Base-by-base conservation (phyloP, 768 basidiomycete species). In the Baorangia bicolor region DNA sequence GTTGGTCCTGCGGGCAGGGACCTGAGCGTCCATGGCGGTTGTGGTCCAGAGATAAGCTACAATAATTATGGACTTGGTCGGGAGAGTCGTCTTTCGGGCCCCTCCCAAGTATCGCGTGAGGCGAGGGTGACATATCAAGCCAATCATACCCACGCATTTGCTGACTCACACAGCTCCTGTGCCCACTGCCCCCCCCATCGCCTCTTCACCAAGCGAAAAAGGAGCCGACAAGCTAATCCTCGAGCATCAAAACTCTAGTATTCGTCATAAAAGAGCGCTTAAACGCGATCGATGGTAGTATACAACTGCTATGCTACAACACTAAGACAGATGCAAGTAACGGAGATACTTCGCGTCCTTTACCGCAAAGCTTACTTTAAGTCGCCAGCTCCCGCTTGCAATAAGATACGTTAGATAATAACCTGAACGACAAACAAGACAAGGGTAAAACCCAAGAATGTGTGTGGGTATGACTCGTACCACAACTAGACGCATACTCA, bases 271-370 rank as follows among this genome's bases (percentile, higher is more conserved):
- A 51, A 4, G 33, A 42, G 14, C 49, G 57, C 14, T 51, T 20
- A 40, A 51, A 51, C 20, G 39, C 47, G 23, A 37, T 23, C 3
- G 31, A 51, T 46, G 39, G n/a, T 69, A 59, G 28, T 58, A 60
- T 65, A 69, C 58, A 59, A 35, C 31, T 38, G 14, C 57, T 67
- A 62, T 65, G 68, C 60, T 70, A 68, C 66, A 65, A 39, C 11
- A 52, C 28, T 55, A 60, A 51, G 44, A 53, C 57, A 45, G 16
- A 55, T 54, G 54, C 58, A 54, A 53, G 47, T 49, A 56, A 50
- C 33, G 18, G 41, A 39, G 41, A 49, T 28, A 33, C 27, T 33
- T 30, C 41, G 37, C 48, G 30, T 39, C 45, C 55, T 54, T 41
- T 47, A 41, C 47, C 49, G 25, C 45, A 53, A 54, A 51, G 50